Base-by-base conservation (phyloP, 2,329 filamentous ascomycete species). In the Aspergillus glaucus region DNA sequence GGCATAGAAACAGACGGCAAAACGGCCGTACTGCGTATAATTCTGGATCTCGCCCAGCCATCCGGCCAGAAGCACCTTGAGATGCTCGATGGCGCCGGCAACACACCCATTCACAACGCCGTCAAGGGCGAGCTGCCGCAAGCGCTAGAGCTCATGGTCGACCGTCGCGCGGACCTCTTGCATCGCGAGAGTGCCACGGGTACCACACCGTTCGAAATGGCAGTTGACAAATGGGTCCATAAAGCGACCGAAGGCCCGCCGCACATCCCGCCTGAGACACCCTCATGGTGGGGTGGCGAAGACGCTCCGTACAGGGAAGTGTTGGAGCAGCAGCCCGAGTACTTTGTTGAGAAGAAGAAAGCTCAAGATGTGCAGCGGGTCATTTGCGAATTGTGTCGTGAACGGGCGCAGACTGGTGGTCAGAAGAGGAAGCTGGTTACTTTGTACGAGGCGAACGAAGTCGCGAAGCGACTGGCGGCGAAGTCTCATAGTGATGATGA, bases 101-200 rank as follows among this genome's bases (percentile, higher is more conserved):
- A 75, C 43, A 68, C 71, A 3, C 66, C 69, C 0, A 57, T 75
- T 8, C 74, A 77, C 51, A 52, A 60, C 2, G 62, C 61, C 1
- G 61, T 72, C 21, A 62, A 62, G 24, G 46, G 69, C 5, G 77
- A 80, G 34, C 69, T 84, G 1, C 74, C 76, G 12, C 71, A 81
- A 55, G 75, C 87, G 24, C 82, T 87, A 3, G 48, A 59, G 14
- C 14, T 57, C 9, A 61, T 70, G 37, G 67, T 90, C 9, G 69
- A 78, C 8, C 71, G 71, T 55, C 74, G 79, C 15, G 79, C 84
- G 0, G 73, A 75, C 22, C 72, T 90, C 1, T 69, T 89, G 0
- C 77, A 80, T 56, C 79, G 83, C 19, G 88, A 93, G 63, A 91
- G 91, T 56, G 81, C 86, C 0, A 86, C 86, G 0, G 88, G 88